These are phyloP conservation scores for Fusarium clavum DNA, from an alignment of 2,329 filamentous ascomycete genomes.

Conservation along the genomic window DNA sequence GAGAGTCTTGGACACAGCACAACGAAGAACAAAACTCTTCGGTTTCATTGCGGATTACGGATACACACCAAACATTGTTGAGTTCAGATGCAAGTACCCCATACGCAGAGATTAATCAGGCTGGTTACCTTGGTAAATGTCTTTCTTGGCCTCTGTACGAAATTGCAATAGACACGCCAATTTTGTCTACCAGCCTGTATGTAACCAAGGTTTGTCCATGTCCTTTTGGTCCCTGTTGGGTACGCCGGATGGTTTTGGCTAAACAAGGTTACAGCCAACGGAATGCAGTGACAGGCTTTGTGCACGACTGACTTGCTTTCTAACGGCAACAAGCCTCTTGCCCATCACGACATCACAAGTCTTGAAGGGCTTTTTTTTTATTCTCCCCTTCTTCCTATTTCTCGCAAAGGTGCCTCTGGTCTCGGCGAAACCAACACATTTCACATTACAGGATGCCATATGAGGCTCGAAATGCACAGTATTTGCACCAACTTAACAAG, in stretches of 20 bases:
- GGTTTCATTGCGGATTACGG: constrained; percentile 5
- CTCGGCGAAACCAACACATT: constrained; percentile 35
- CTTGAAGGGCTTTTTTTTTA: constrained; percentile 6
- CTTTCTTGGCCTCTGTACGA: constrained; percentile 23
- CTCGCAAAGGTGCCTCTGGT: constrained; percentile 26
- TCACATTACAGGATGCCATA: not conserved
- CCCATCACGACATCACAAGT: constrained; percentile 26
- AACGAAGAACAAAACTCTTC: constrained; percentile 7
- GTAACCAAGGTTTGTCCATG: constrained; percentile 27
- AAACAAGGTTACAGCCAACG: constrained; percentile 32
- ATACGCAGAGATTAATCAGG: constrained; percentile 22
- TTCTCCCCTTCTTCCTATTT: not conserved
- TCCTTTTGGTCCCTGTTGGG: constrained; percentile 15
- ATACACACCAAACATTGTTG: constrained; percentile 10
- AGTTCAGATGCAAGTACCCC: constrained; percentile 18
- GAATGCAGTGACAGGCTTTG: constrained; percentile 36
- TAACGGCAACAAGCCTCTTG: constrained; percentile 40
- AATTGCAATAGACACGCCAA: constrained; percentile 17
- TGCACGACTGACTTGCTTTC: constrained; percentile 31
- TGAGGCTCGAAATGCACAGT: constrained; percentile 3
- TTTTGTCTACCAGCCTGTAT: constrained; percentile 15
- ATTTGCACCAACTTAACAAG: constrained; percentile 25
- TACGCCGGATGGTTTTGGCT: constrained; percentile 31
- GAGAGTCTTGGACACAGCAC: constrained; percentile 15
- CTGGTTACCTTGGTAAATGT: constrained; percentile 30